These are phyloP conservation scores for Pichia cabralensis DNA, from an alignment of 805 yeast genomes.

Conservation along the genomic window DNA sequence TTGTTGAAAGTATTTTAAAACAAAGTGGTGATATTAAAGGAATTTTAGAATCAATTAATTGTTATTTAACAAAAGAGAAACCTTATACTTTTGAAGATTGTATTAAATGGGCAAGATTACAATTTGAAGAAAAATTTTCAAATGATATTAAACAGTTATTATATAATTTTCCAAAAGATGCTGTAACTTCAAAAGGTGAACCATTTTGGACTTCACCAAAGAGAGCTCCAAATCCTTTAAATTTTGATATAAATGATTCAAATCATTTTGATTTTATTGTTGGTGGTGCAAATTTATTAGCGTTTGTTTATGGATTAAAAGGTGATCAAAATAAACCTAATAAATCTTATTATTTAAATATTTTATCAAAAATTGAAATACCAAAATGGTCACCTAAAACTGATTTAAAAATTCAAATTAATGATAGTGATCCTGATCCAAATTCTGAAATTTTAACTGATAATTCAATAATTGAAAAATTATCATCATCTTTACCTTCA, in stretches of 20 bases:
- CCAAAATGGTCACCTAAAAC: conserved; percentile 68
- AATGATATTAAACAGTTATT: conserved; percentile 84
- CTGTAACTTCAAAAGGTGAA: conserved; percentile 79
- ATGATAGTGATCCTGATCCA: conserved; percentile 84
- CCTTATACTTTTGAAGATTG: conserved; percentile 91
- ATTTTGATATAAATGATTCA: conserved; percentile 61
- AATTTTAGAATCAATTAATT: conserved; percentile 69
- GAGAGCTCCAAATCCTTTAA: conserved; percentile 86
- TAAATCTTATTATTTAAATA: conserved; percentile 39
- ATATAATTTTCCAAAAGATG: conserved; percentile 91
- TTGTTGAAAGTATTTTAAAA: conserved; percentile 82
- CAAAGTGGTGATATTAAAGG: conserved; percentile 89
- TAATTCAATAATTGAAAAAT: conserved; percentile 50
- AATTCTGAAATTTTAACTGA: conserved; percentile 45
- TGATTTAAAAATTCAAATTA: conserved; percentile 72
- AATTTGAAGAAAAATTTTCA: conserved; percentile 77
- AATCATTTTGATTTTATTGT: conserved; percentile 78
- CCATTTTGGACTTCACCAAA: conserved; percentile 98
- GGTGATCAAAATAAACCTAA: conserved; percentile 52
- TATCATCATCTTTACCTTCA: conserved; percentile 76
- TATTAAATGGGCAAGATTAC: conserved; percentile 86
- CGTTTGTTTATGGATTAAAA: conserved; percentile 81
- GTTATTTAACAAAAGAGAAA: conserved; percentile 57
- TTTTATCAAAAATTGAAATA: conserved; percentile 39
- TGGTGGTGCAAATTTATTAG: conserved; percentile 87